These are phyloP conservation scores for Colletotrichum incanum DNA, from an alignment of 2,329 filamentous ascomycete species.

Conservation along the genomic window DNA sequence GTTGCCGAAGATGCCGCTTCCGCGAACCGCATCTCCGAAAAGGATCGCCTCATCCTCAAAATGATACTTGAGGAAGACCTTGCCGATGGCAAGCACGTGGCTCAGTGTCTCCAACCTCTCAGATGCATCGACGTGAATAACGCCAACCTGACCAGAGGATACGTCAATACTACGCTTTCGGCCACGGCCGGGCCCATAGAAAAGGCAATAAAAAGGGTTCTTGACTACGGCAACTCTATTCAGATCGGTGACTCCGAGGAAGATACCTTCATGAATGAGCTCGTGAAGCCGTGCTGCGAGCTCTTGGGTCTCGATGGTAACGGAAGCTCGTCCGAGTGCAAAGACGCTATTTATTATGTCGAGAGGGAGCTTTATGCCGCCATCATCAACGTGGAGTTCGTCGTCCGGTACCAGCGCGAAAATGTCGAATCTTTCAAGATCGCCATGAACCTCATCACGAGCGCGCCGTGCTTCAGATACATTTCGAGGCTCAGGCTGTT, in stretches of 20 bases:
- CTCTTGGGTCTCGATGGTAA: neutral
- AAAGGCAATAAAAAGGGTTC: neutral
- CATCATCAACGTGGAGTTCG: neutral
- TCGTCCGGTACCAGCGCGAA: neutral
- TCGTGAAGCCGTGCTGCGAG: neutral
- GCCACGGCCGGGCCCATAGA: too few relatives aligned
- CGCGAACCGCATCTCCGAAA: neutral
- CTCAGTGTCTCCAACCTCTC: neutral
- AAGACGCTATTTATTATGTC: neutral
- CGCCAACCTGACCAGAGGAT: neutral
- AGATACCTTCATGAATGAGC: neutral
- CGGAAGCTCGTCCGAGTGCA: neutral
- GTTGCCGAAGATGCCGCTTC: neutral
- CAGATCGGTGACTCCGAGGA: neutral
- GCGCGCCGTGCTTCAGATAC: neutral
- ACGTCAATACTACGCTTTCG: neutral
- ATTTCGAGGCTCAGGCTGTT: neutral
- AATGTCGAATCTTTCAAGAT: neutral
- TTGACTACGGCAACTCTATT: neutral
- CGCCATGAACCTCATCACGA: neutral
- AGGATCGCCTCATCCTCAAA: neutral
- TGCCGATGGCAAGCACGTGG: neutral
- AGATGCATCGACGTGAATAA: neutral
- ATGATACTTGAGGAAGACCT: neutral
- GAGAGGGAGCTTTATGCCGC: neutral